Evolutionary conservation across 2,329 filamentous ascomycete species (phyloP), one percentile per base, ranked within the genome.

Genomic region (Camptophora hylomeconis): DNA sequence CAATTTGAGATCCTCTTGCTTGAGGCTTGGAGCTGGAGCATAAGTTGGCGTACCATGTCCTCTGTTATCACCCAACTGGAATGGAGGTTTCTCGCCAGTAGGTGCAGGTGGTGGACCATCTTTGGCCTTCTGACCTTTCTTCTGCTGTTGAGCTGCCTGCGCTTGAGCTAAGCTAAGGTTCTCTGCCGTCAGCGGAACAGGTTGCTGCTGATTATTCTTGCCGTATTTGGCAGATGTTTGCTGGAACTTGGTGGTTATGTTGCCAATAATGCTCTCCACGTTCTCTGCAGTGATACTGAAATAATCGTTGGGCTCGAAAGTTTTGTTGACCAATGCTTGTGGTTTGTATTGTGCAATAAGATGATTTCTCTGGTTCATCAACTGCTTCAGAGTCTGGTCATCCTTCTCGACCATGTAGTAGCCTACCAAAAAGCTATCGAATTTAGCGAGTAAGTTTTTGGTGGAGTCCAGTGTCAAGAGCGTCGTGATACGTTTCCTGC

Each of bases 1-100:
- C 14, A 75, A 50, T 25, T 69, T 65, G 25, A 76, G 57, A 38
- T 72, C 67, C 28, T 69, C 65, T 7, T 62, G 59, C 4, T 63
- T 68, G 26, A 74, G 57, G 27, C 61, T 57, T 12, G 59, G 61
- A 12, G 58, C 56, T 6, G 58, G 58, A 32, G 70, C 68, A 15
- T 34, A 32, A 28, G 66, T 68, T 36, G 41, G 36, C 7, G 41
- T 37, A 16, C 39, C 41, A 20, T 64, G 62, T 9, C 39, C 41
- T 25, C 35, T 35, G 8, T 39, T 26, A 22, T 32, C 37, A 6
- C 71, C 69, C 32, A 71, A 60, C 14, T 70, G 69, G 41, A 69
- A 69, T 7, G 67, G 67, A 17, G 68, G 61, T 21, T 65, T 57
- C n/a, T 63, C 52, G 6, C 59, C 52, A 5, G 60, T 66, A 12